Evolutionary conservation across 1,284 basidiomycete species (phyloP).

Genomic region (Ganoderma multipileum): DNA sequence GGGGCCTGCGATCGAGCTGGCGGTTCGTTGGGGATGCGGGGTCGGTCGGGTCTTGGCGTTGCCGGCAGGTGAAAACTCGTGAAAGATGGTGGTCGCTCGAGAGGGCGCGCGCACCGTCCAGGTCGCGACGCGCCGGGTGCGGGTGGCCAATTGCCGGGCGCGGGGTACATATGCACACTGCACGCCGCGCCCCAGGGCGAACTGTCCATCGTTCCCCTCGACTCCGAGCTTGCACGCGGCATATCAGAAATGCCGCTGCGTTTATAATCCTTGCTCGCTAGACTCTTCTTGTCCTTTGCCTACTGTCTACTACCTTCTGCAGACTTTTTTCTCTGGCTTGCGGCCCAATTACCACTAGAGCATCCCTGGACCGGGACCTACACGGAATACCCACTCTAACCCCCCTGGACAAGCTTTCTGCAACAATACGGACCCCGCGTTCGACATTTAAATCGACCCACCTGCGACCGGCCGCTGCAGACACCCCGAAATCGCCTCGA

Average conservation of each 20-base stretch:
- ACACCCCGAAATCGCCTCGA: neutral
- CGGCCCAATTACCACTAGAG: neutral
- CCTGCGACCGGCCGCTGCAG: constrained; percentile 5
- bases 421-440: neutral
- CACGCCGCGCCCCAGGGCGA: neutral
- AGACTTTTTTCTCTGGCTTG: neutral
- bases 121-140: constrained; percentile 19
- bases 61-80: constrained; percentile 22
- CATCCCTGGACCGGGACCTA: neutral
- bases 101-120: neutral
- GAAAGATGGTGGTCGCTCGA: constrained; percentile 9
- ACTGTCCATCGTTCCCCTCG: neutral
- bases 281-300: neutral
- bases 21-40: neutral
- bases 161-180: constrained; percentile 15
- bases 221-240: neutral
- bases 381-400: constrained; percentile 13
- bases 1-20: neutral
- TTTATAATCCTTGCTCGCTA: neutral
- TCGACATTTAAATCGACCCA: neutral
- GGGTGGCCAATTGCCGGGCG: constrained; percentile 29
- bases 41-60: constrained; percentile 12
- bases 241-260: neutral
- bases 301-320: neutral
- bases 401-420: neutral